Percentiles rank a stretch among this genome's conserved stretches.
Evolutionary conservation across 306 rosid species (phyloP).

Genomic region (Herpetospermum pedunculosum): DNA sequence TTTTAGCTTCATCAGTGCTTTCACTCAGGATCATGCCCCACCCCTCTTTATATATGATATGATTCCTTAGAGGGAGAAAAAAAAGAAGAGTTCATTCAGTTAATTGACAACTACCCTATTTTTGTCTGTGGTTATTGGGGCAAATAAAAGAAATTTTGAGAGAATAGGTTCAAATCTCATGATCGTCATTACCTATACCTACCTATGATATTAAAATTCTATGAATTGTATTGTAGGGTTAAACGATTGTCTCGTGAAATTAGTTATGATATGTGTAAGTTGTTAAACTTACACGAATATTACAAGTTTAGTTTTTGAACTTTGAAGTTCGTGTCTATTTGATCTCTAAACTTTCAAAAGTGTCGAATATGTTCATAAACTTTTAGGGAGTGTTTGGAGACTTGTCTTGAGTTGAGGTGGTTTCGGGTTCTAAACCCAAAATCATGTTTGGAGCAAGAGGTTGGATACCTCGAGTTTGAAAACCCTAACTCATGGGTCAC

Average conservation of each 20-base stretch:
- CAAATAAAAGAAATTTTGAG: not conserved
- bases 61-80: not conserved
- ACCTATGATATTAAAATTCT: not conserved
- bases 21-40: conserved; percentile 16
- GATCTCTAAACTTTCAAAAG: not conserved
- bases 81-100: not conserved
- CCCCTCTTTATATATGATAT: conserved; percentile 3
- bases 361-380: not conserved
- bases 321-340: no score
- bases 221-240: not conserved
- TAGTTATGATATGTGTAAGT: not conserved
- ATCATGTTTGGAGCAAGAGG: no score
- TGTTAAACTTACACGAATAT: not conserved
- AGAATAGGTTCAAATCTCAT: not conserved
- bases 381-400: no score
- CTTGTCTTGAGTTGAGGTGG: no score
- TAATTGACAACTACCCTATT: conserved; percentile 1
- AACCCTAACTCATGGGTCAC: no score
- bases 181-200: not conserved
- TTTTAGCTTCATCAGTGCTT: conserved; percentile 16
- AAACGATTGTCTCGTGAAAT: not conserved
- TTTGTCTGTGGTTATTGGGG: not conserved
- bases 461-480: no score
- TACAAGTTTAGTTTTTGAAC: no score
- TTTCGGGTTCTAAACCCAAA: no score